Base-by-base conservation (phyloP, 495 filamentous ascomycete species). In the Trichoderma reesei region DNA sequence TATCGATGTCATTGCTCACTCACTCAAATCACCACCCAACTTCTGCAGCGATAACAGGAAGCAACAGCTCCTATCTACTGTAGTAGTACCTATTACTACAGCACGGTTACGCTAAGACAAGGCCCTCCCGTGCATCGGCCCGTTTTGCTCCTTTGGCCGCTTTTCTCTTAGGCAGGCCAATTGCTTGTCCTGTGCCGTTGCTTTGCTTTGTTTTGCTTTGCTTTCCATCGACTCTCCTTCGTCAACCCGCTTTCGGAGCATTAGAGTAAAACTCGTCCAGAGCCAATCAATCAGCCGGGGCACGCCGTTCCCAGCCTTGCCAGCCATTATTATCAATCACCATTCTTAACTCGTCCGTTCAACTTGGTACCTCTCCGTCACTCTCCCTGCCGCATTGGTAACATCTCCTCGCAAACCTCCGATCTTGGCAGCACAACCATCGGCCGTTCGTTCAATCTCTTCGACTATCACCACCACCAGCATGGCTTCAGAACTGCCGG, bases 81-180 rank as follows among this genome's bases (percentile, higher is more conserved):
- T 31, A 56, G 51, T 14, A 26, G 2, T 14, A 51, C 44, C 2
- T 20, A 56, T 46, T 56, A 54, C 0, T 26, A 11, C 14, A 56
- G 48, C 46, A 51, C 31, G 51, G 51, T 26, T 56, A 26, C 51
- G 51, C 51, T 56, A 56, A 33, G 26, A 26, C 26, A 26, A 56
- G 51, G 16, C 7, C 31, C 26, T 14, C 13, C 51, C 51, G 51
- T 56, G 51, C 51, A 56, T 56, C 51, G 51, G 51, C 3, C 51
- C 51, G 51, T 56, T 56, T 56, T 56, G 33, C 26, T 20, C 51
- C 51, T 26, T 26, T 56, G 51, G 51, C 51, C 51, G 26, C 51
- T 56, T 3, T n/a, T 54, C 26, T 26, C 26, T 1, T 26, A 26
- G 26, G 46, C n/a, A 20, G 20, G 46, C 46, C 14, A 48, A 26